These are phyloP conservation scores for Cladosporium austrohemisphaericum DNA, from an alignment of 2,329 filamentous ascomycete species.

Conservation along the genomic window DNA sequence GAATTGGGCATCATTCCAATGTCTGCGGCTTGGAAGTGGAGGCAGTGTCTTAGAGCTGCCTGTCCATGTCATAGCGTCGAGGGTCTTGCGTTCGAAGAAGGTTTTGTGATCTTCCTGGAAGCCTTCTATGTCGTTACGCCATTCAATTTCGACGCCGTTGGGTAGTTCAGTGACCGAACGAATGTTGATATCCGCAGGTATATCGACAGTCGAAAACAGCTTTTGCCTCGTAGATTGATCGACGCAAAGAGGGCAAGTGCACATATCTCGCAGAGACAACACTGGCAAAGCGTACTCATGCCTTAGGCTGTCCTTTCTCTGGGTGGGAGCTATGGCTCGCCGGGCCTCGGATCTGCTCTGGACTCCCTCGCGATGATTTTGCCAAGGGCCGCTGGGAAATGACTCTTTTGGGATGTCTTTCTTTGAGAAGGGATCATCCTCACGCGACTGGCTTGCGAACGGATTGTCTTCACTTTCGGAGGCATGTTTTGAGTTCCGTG, in stretches of 20 bases:
- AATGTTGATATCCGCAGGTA: conserved; percentile 50
- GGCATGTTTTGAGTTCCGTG: no score
- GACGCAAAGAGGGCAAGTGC: conserved; percentile 54
- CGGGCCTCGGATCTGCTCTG: no score
- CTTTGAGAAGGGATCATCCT: neutral
- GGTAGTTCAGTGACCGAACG: conserved; percentile 34
- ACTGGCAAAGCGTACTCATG: neutral
- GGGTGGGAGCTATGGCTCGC: neutral
- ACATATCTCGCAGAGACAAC: conserved; percentile 53
- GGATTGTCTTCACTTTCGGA: neutral
- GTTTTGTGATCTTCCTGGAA: conserved; percentile 38
- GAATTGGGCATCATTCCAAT: conserved; percentile 48
- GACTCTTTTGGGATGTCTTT: neutral
- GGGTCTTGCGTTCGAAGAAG: neutral
- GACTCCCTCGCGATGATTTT: no score
- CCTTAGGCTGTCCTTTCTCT: neutral
- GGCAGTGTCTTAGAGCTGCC: conserved; percentile 5
- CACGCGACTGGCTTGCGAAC: neutral
- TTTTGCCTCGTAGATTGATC: conserved; percentile 60
- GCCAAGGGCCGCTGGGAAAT: neutral
- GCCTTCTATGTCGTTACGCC: conserved; percentile 50
- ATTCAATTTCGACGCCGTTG: conserved; percentile 46
- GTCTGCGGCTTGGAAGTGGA: conserved; percentile 22
- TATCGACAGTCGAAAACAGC: conserved; percentile 61
- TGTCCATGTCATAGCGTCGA: neutral